Percentiles rank a stretch among this genome's conserved stretches.
Conservation (phyloP, 148 eudicot species). For the Pouteria glomerata region DNA sequence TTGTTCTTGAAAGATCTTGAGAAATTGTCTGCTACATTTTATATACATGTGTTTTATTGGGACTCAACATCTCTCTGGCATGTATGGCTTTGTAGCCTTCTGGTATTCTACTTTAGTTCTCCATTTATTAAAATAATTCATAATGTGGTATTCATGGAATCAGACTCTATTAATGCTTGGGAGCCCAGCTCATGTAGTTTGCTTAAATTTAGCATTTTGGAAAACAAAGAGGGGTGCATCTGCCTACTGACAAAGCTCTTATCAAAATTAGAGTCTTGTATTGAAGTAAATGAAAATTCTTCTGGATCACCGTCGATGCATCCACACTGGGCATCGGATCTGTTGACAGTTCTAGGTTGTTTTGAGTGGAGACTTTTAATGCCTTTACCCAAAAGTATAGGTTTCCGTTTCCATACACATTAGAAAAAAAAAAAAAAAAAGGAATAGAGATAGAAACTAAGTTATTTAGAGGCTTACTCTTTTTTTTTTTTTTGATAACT, state of each 20-base stretch:
- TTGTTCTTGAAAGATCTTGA: too few species aligned
- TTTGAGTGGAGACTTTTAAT: neutral
- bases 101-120: neutral
- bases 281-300: neutral
- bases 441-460: too few species aligned
- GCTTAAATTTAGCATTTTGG: neutral
- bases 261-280: neutral
- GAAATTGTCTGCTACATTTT: neutral
- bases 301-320: neutral
- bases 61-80: neutral
- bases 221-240: neutral
- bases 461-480: too few species aligned
- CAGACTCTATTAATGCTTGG: neutral
- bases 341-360: neutral
- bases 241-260: too few species aligned
- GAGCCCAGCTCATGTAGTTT: neutral
- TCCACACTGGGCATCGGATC: neutral
- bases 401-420: too few species aligned
- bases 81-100: neutral
- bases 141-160: neutral
- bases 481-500: too few species aligned
- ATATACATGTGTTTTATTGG: neutral
- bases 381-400: neutral
- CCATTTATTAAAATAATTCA: neutral
- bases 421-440: too few species aligned